phyloP scores from a whole-genome alignment of 208 protist genomes.

The Acanthamoeba sp. region DNA sequence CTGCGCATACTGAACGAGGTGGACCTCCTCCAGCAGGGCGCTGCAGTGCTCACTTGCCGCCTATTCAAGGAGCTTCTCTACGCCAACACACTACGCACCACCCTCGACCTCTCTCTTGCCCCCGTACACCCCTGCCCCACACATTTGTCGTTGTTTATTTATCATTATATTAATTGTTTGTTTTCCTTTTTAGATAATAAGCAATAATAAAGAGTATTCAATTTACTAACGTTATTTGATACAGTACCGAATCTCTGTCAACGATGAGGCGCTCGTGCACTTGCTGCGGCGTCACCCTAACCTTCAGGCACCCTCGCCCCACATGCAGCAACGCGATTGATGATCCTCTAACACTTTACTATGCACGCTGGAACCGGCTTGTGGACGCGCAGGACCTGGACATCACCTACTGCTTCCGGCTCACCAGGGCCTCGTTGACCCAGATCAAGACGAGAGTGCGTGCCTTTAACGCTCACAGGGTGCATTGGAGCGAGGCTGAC shows the following conservation, averaged over 20 bases:
- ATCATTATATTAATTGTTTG: no score
- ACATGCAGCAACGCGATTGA: no score
- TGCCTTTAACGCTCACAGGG: neutral
- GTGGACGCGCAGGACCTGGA: neutral
- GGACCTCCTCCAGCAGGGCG: constrained; percentile 11
- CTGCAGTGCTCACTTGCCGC: neutral
- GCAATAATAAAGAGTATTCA: neutral
- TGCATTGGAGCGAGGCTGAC: neutral
- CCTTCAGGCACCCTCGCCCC: neutral
- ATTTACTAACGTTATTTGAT: neutral
- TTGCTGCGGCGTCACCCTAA: neutral
- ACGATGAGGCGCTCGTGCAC: neutral
- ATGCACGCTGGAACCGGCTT: neutral
- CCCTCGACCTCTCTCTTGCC: neutral
- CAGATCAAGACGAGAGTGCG: constrained; percentile 14
- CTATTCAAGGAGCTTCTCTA: neutral
- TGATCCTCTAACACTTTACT: neutral
- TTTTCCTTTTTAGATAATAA: neutral
- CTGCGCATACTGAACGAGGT: constrained; percentile 9
- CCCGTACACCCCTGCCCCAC: neutral
- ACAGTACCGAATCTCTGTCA: neutral
- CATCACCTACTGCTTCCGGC: constrained; percentile 6
- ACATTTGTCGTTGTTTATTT: no score
- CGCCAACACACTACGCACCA: constrained; percentile 1
- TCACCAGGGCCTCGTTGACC: neutral